phyloP scores from a whole-genome alignment of 2,329 filamentous ascomycete species.

The Elsinoe necatrix region DNA sequence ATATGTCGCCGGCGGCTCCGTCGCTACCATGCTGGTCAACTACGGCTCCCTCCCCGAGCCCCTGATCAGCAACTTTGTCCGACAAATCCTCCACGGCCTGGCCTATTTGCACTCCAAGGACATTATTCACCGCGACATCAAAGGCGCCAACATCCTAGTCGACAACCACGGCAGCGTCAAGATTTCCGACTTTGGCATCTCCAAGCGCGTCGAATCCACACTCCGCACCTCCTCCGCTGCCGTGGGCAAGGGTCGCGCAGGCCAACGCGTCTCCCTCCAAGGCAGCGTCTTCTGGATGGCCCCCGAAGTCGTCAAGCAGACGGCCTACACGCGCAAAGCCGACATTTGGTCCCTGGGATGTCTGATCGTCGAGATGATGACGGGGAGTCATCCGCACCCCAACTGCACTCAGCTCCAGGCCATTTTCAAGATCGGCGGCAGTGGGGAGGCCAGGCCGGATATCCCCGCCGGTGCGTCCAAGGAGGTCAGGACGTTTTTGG shows the following conservation, averaged over 20 bases:
- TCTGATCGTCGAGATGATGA: slow-evolving; percentile 98
- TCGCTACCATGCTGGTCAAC: slow-evolving; percentile 97
- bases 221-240: slow-evolving; percentile 39
- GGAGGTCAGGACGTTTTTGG: slow-evolving; percentile 75
- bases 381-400: slow-evolving; percentile 89
- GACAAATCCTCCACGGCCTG: slow-evolving; percentile 86
- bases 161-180: slow-evolving; percentile 99
- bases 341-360: slow-evolving; percentile 98
- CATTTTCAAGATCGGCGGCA: slow-evolving; percentile 87
- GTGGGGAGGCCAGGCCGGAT: slow-evolving; percentile 52
- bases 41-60: slow-evolving; percentile 93
- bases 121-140: slow-evolving; percentile 98
- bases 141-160: slow-evolving; percentile 95
- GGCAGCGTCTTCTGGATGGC: slow-evolving; percentile 99
- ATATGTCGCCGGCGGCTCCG: slow-evolving; percentile 93
- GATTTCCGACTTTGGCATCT: slow-evolving; percentile 98
- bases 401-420: slow-evolving; percentile 95
- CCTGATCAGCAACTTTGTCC: slow-evolving; percentile 89
- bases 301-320: slow-evolving; percentile 95
- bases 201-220: slow-evolving; percentile 90
- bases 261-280: slow-evolving; percentile 70
- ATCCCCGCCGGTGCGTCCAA: slow-evolving; percentile 79
- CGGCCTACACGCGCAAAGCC: slow-evolving; percentile 93
- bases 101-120: slow-evolving; percentile 89
- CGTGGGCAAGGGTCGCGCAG: slow-evolving; percentile 35